Conservation (phyloP, 2,329 filamentous ascomycete genomes). For the Ophiostoma australiae region DNA sequence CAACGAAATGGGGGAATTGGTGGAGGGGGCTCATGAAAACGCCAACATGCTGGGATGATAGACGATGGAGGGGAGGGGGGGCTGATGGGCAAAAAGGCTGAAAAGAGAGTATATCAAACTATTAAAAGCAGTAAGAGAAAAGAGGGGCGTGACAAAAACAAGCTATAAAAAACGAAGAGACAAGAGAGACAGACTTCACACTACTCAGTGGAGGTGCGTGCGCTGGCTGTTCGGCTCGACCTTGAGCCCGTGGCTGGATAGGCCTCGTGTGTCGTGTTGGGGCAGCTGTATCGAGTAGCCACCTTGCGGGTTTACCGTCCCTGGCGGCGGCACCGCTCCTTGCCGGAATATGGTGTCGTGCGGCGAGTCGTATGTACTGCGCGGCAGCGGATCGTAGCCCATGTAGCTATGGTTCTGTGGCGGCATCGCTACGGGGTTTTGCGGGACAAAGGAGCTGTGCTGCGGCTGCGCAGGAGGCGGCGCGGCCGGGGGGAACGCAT, state of each 20-base stretch:
- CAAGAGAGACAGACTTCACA: neutral
- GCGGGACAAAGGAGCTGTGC: conserved; percentile 31
- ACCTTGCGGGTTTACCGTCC: conserved; percentile 25
- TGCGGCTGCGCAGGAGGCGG: conserved; percentile 7
- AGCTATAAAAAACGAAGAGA: neutral
- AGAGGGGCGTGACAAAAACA: neutral
- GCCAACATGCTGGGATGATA: neutral
- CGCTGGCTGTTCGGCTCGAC: conserved; percentile 24
- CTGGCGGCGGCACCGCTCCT: conserved; percentile 27
- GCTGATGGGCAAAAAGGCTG: neutral
- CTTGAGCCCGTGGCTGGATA: conserved; percentile 24
- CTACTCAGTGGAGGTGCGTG: conserved; percentile 14
- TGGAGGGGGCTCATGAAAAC: neutral
- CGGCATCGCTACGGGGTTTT: conserved; percentile 30
- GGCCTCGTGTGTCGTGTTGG: conserved; percentile 25
- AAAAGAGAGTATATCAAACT: neutral
- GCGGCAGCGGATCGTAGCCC: conserved; percentile 33
- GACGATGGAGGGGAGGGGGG: neutral
- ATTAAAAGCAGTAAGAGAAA: neutral
- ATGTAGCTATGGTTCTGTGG: conserved; percentile 32
- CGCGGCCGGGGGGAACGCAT: conserved; percentile 39
- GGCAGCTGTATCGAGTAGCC: conserved; percentile 28
- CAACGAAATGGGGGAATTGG: neutral
- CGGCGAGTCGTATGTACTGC: conserved; percentile 30
- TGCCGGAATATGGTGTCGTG: conserved; percentile 32